A percentile compares a stretch with the other conserved stretches of the same genome.
Conservation (phyloP, 352 stramenopile species). For the Pythium aphanidermatum region DNA sequence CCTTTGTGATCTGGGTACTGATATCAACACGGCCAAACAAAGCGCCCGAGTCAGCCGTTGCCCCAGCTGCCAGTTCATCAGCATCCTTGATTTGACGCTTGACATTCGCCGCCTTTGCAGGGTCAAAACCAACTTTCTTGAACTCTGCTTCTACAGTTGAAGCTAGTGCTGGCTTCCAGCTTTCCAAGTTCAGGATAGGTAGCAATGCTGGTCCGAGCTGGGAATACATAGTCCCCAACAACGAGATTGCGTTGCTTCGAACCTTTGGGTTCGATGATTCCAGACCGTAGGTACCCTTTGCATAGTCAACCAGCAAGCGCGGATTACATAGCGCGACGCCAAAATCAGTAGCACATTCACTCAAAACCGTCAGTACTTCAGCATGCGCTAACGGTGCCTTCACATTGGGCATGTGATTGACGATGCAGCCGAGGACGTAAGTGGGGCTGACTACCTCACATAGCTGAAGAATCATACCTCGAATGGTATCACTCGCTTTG, state of each 20-base stretch:
- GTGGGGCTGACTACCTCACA: conserved; percentile 67
- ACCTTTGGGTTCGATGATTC: conserved; percentile 81
- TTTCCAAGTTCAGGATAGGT: conserved; percentile 75
- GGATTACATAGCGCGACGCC: conserved; percentile 65
- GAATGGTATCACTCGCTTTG: conserved; percentile 67
- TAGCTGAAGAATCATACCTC: conserved; percentile 67
- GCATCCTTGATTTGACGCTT: conserved; percentile 69
- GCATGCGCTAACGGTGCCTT: conserved; percentile 71
- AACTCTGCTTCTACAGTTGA: conserved; percentile 76
- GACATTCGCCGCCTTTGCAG: conserved; percentile 40
- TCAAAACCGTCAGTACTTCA: conserved; percentile 57
- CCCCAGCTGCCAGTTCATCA: conserved; percentile 32
- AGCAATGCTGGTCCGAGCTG: conserved; percentile 75
- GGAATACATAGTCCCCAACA: conserved; percentile 79
- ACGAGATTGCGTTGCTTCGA: conserved; percentile 48
- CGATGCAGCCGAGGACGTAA: conserved; percentile 72
- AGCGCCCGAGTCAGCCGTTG: conserved; percentile 34
- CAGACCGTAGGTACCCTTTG: conserved; percentile 61
- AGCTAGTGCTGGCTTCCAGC: conserved; percentile 78
- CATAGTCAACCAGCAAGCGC: conserved; percentile 64
- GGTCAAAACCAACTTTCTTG: conserved; percentile 74
- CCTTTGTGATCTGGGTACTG: conserved; percentile 77
- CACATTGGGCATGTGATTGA: conserved; percentile 72
- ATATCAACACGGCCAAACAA: conserved; percentile 77
- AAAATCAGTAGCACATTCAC: conserved; percentile 74